Evolutionary conservation across 73 alveolate genomes (phyloP).

Genomic region (Paramecium caudatum): DNA sequence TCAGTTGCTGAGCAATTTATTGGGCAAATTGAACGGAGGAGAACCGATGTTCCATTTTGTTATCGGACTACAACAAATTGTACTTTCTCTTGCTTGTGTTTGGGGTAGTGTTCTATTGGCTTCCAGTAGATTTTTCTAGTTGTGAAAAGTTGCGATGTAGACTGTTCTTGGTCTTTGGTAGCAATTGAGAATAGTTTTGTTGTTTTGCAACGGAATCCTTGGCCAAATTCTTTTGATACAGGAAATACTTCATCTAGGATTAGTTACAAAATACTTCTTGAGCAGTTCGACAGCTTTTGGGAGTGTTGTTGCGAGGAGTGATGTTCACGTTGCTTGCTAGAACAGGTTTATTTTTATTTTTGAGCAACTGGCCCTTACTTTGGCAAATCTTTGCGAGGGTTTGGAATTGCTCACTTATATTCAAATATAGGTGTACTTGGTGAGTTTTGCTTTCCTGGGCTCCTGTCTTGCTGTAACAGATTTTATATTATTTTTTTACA

Average conservation of each 20-base stretch:
- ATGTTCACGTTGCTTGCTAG: constrained; percentile 19
- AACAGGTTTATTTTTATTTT: neutral
- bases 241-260: constrained; percentile 26
- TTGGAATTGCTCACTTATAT: constrained; percentile 21
- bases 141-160: constrained; percentile 34
- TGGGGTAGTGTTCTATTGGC: neutral
- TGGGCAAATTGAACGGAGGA: constrained; percentile 7
- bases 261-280: constrained; percentile 2
- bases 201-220: neutral
- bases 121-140: neutral
- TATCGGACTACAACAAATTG: constrained; percentile 33
- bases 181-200: constrained; percentile 31
- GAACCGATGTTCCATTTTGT: neutral
- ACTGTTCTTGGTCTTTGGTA: constrained; percentile 44
- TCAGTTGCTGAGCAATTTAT: constrained; percentile 24
- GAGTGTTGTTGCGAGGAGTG: constrained; percentile 53
- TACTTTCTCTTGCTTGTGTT: constrained; percentile 29
- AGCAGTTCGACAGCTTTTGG: constrained; percentile 55
- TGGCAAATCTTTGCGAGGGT: constrained; percentile 1
- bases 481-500: constrained; percentile 41
- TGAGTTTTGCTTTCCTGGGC: neutral
- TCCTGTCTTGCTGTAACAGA: constrained; percentile 44
- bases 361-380: neutral
- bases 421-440: neutral
- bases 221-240: constrained; percentile 3